These are phyloP conservation scores for Coniochaeta sp. DNA, from an alignment of 2,329 filamentous ascomycete genomes.

Conservation along the genomic window DNA sequence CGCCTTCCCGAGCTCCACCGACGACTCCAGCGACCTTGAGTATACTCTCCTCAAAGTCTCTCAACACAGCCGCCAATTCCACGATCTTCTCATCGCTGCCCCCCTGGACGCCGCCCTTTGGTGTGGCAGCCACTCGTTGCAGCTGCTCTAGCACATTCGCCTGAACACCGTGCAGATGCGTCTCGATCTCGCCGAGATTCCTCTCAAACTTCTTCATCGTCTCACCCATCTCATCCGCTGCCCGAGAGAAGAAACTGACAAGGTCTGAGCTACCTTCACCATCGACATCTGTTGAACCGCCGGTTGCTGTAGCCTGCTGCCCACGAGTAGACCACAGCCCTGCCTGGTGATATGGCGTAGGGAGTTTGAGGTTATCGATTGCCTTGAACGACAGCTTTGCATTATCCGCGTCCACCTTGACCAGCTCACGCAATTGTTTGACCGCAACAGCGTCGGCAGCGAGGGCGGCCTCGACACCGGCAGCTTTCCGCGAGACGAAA, in stretches of 20 bases:
- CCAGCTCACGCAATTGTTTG: constrained; percentile 30
- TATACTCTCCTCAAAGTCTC: constrained; percentile 59
- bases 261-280: constrained; percentile 50
- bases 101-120: constrained; percentile 24
- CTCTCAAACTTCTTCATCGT: constrained; percentile 50
- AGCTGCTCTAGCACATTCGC: constrained; percentile 51
- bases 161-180: constrained; percentile 57
- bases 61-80: constrained; percentile 50
- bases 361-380: constrained; percentile 37
- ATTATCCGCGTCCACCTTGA: constrained; percentile 32
- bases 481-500: constrained; percentile 36
- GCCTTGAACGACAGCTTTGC: constrained; percentile 36
- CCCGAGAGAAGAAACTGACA: constrained; percentile 55
- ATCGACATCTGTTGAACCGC: constrained; percentile 29
- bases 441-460: constrained; percentile 32
- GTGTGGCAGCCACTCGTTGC: constrained; percentile 32
- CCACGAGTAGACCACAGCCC: constrained; percentile 31
- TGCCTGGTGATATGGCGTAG: constrained; percentile 40
- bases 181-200: constrained; percentile 57
- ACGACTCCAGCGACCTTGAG: constrained; percentile 55
- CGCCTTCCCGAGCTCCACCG: constrained; percentile 50
- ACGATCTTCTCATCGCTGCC: constrained; percentile 36
- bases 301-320: constrained; percentile 33
- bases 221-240: constrained; percentile 52
- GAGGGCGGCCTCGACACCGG: constrained; percentile 32